Base-by-base conservation (phyloP, 2,329 filamentous ascomycete genomes). In the Cryphonectria japonica region DNA sequence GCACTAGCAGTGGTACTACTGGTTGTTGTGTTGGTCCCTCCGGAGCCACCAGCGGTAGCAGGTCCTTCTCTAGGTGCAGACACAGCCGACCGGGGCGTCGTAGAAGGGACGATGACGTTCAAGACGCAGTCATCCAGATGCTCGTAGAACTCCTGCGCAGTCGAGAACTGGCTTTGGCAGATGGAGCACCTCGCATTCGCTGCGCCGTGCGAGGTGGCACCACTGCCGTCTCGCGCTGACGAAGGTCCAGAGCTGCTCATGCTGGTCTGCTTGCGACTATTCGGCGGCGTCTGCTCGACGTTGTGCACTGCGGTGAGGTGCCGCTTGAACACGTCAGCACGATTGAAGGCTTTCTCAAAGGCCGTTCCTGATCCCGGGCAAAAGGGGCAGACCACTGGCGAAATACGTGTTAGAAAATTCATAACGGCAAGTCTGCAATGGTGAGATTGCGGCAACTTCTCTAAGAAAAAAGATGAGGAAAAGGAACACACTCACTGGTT, bases 111-210 rank as follows among this genome's bases (percentile, higher is more conserved):
- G 67, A 89, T 88, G 22, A 88, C 87, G 66, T 87, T 87, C 60
- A 89, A 81, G 46, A 89, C 87, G 69, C 87, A 89, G 75, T 89
- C 87, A 74, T 92, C 95, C 75, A 98, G 85, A 85, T 98, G 95
- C 83, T 98, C 95, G 80, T 98, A 98, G 83, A 98, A 98, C 78
- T 98, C 95, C 81, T 98, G 95, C 2, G 95, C 93, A 72, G 92
- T 95, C 75, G 87, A 87, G 79, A 97, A 98, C 19, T 84, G 83
- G 9, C 89, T 93, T 59, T 90, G 88, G 81, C 95, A 98, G 74
- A 96, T 98, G 3, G 94, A 97, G 81, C 95, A 98, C 80, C 92
- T 94, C 74, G 94, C 95, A 66, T 92, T 92, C 11, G 89, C 87
- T 39, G 78, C 75, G 61, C 16, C 60, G 32, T 70, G 68, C 4